Evolutionary conservation across 257 asterid species (phyloP), one percentile per base, ranked within the genome.

Genomic region (Nicotiana obtusifolia): DNA sequence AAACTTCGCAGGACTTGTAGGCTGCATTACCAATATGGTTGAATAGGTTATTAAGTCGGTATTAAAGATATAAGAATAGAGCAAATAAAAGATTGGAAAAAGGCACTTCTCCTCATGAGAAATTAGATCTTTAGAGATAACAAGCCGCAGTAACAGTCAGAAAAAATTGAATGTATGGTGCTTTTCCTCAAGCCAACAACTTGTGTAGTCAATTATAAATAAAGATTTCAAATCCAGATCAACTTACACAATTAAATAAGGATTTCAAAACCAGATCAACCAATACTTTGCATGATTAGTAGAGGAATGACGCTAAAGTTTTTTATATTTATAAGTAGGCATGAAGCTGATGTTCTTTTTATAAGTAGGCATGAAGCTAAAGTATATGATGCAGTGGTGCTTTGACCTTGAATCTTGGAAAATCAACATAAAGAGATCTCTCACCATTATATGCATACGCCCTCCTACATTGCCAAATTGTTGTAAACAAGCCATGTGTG

Each of bases 1-100:
- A 41, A 82, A 96, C 90, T 96, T 96, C 35, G 99, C 98, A 64
- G 97, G 99, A 84, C 94, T 87, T 10, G 94, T 79, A 80, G 97
- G 92, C 99, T 95, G 92, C 60, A 82, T 80, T 7, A 67, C 17
- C 16, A 33, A 81, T 73, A 4, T 15, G 9, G 52, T 17, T 31
- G 53, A 17, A 49, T 64, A 53, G 41, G 73, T 75, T 7, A 24
- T 67, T 47, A 24, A 37, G 41, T 78, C 73, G 47, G 49, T 53
- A 62, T 16, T 61, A 67, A 17, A 19, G 13, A 52, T 77, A 24
- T 44, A 53, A 35, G 66, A 79, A 67, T 31, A 33, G 30, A 59
- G 68, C 68, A 10, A 11, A 62, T 26, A 62, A 62, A 62, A 9
- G 35, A 62, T 10, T 62, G 68, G 0, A 61, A 19, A 5, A 20